A percentile compares a stretch with the other conserved stretches of the same genome.
These are phyloP conservation scores for Rhodamnia argentea DNA, from an alignment of 345 rosid genomes.

Conservation along the genomic window DNA sequence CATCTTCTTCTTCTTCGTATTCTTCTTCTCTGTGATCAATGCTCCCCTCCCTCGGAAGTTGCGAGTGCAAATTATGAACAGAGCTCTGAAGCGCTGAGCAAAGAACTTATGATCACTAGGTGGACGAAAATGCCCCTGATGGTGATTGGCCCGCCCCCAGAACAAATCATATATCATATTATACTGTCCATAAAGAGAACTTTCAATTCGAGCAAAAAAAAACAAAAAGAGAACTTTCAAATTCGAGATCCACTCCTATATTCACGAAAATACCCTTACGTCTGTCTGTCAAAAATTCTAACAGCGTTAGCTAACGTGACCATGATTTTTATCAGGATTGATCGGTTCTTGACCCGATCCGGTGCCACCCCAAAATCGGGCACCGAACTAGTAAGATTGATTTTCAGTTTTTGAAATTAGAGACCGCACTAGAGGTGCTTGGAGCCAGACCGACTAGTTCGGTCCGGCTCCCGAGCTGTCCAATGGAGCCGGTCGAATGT, in stretches of 20 bases:
- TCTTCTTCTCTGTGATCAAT: background rate
- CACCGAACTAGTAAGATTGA: too few relatives aligned
- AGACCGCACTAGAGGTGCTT: too few relatives aligned
- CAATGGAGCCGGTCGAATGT: too few relatives aligned
- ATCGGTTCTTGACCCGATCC: too few relatives aligned
- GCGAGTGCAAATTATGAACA: background rate
- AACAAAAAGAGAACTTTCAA: background rate
- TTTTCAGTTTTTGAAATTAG: too few relatives aligned
- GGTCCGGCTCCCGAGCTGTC: too few relatives aligned
- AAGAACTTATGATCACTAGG: background rate
- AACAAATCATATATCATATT: background rate
- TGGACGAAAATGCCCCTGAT: background rate
- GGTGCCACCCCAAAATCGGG: too few relatives aligned
- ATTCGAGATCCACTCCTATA: background rate
- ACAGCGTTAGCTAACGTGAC: too few relatives aligned
- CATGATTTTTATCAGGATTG: too few relatives aligned
- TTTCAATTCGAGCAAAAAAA: background rate
- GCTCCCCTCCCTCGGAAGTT: background rate
- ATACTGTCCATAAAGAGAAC: background rate
- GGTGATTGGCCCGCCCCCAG: background rate
- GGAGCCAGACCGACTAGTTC: too few relatives aligned
- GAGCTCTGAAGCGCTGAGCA: background rate
- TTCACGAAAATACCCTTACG: background rate
- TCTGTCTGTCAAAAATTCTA: too few relatives aligned
- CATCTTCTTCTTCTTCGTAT: conserved; percentile 18